Conservation (phyloP, 768 basidiomycete species). For the Tricholoma terreum region DNA sequence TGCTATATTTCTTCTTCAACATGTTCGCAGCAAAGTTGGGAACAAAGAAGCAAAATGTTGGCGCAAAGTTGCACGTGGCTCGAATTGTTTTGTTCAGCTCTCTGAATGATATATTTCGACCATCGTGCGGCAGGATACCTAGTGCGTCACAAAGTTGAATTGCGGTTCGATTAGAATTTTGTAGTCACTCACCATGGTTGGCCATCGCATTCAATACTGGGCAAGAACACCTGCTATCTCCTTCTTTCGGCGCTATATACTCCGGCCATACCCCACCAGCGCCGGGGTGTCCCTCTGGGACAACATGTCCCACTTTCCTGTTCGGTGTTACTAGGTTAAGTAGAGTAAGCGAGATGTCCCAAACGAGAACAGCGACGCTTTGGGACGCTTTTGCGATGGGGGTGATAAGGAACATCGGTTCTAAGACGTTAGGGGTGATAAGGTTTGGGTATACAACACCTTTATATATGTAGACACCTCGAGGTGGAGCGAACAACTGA, state of each 20-base stretch:
- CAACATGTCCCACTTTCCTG: constrained; percentile 51
- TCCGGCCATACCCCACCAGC: constrained; percentile 67
- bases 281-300: constrained; percentile 53
- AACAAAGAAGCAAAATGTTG: constrained; percentile 66
- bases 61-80: constrained; percentile 64
- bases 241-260: constrained; percentile 51
- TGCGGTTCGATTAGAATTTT: constrained; percentile 26
- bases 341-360: constrained; percentile 52
- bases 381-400: constrained; percentile 28
- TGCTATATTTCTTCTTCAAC: constrained; percentile 52
- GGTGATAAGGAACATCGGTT: constrained; percentile 31
- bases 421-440: constrained; percentile 4
- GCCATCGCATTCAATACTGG: constrained; percentile 80
- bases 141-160: constrained; percentile 6
- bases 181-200: constrained; percentile 60
- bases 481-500: constrained; percentile 8
- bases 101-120: constrained; percentile 64
- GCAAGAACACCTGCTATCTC: constrained; percentile 71
- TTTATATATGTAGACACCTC: constrained; percentile 14
- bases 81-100: constrained; percentile 43
- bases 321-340: constrained; percentile 51
- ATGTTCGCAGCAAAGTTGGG: constrained; percentile 57
- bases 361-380: constrained; percentile 35
- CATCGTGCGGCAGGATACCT: constrained; percentile 68
- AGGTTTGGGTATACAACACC: neutral